A percentile compares a stretch with the other conserved stretches of the same genome.
These are phyloP conservation scores for Aureobasidium sp. DNA, from an alignment of 2,329 filamentous ascomycete species.

Conservation along the genomic window DNA sequence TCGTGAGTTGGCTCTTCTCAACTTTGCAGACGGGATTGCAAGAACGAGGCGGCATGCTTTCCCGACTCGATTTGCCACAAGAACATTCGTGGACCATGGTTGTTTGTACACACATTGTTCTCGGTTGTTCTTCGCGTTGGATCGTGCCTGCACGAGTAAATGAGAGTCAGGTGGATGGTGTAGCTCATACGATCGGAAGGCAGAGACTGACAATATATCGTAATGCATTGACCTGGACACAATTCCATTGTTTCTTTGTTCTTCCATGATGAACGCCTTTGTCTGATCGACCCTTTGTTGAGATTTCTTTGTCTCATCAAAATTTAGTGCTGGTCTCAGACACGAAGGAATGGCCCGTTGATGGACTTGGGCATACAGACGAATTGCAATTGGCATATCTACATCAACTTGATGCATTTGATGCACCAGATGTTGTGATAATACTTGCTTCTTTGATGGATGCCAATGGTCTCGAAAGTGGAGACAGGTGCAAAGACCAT, in stretches of 20 bases:
- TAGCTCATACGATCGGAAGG: no score
- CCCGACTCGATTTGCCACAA: background rate
- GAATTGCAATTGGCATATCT: no score
- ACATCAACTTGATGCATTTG: no score
- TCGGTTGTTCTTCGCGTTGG: no score
- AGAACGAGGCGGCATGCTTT: background rate
- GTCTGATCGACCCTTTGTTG: background rate
- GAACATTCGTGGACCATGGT: background rate
- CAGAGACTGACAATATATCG: background rate
- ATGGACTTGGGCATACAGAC: no score
- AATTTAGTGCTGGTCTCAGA: background rate
- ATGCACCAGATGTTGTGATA: no score
- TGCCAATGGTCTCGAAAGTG: no score
- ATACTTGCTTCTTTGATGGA: no score
- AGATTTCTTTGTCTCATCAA: background rate
- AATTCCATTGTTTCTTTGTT: background rate
- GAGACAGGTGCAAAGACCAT: no score
- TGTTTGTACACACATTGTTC: background rate
- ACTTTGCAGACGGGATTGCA: background rate
- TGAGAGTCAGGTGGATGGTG: background rate
- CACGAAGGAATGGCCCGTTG: no score
- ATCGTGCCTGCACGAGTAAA: background rate
- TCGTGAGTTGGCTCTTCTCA: background rate
- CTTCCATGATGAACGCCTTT: background rate
- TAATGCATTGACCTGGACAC: fast-evolving